These are phyloP conservation scores for Populus hybrid DNA, from an alignment of 441 rosid species.

Conservation along the genomic window DNA sequence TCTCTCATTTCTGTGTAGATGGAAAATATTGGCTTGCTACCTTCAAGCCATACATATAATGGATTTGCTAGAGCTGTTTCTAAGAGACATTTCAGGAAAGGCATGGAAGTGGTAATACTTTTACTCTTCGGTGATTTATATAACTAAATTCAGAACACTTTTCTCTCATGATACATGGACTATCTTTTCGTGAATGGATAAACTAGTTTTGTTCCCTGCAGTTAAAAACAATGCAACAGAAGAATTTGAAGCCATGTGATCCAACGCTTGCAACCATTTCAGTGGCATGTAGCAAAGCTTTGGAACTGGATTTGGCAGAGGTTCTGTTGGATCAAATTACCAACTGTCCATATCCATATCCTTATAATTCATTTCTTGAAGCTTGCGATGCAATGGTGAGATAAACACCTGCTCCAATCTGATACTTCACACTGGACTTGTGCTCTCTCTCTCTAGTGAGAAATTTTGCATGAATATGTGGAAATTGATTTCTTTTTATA, in stretches of 20 bases:
- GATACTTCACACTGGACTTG: slow-evolving; percentile 11
- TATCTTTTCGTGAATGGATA: slow-evolving; percentile 13
- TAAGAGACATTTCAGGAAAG: slow-evolving; percentile 43
- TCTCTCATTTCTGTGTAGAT: slow-evolving; percentile 46
- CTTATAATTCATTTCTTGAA: slow-evolving; percentile 62
- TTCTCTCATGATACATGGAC: neutral
- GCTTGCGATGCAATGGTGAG: slow-evolving; percentile 74
- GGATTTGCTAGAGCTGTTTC: slow-evolving; percentile 64
- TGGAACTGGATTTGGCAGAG: slow-evolving; percentile 84
- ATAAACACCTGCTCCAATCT: slow-evolving; percentile 17
- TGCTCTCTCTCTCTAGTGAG: neutral
- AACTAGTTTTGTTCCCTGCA: slow-evolving; percentile 27
- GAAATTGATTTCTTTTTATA: neutral
- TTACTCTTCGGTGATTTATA: slow-evolving; percentile 13
- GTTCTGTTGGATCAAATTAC: slow-evolving; percentile 60
- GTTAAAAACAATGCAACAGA: slow-evolving; percentile 58
- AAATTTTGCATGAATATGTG: neutral
- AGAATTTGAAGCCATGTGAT: slow-evolving; percentile 50
- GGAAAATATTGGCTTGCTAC: slow-evolving; percentile 72
- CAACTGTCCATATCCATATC: slow-evolving; percentile 39
- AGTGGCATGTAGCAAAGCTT: slow-evolving; percentile 49
- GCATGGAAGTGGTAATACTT: slow-evolving; percentile 58
- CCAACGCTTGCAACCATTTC: slow-evolving; percentile 59
- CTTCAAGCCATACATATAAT: slow-evolving; percentile 61
- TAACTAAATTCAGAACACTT: slow-evolving; percentile 13